Base-by-base conservation (phyloP, 305 asterid genomes). In the Petunia hybrid region DNA sequence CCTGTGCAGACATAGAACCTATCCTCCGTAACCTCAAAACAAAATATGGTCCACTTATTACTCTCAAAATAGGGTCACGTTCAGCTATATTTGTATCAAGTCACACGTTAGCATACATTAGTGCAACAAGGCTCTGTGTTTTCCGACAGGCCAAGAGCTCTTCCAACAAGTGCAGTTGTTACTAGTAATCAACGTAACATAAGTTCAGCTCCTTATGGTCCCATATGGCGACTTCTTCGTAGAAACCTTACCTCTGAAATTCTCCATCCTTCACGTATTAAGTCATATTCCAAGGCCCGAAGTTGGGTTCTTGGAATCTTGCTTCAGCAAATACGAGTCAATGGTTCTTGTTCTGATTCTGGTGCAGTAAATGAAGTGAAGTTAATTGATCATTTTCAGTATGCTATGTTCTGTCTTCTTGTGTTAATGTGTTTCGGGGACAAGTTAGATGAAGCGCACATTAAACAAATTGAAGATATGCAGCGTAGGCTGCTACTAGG, bases 341-440 rank as follows among this genome's bases (percentile, higher is more conserved):
- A 60, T 12, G 62, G 79, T 13, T 57, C 31, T 13, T 46, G 31
- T 35, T 59, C 87, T 76, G 84, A 82, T 5, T 8, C 83, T 16
- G 48, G 85, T 4, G 36, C 73, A 7, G 31, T 22, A 22, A 22
- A 22, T 22, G 43, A 46, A 2, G 88, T 91, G 13, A 83, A 12
- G 80, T 82, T 91, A 42, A 86, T 90, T 3, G 97, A 92, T n/a
- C 91, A 94, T 75, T 91, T 92, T 81, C 95, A 91, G 79, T 87
- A 84, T 84, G 91, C 95, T 55, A 90, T 92, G 94, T 94, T 94
- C 84, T 86, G 90, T 70, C 80, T 94, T 62, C 90, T 94, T 10
- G 92, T 85, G 63, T 78, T 92, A 51, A 92, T 94, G 93, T 94
- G 98, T 83, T 92, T 94, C 22, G 98, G 98, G 13, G 95, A 91